These are phyloP conservation scores for Populus euphratica DNA, from an alignment of 345 rosid genomes.

Conservation along the genomic window DNA sequence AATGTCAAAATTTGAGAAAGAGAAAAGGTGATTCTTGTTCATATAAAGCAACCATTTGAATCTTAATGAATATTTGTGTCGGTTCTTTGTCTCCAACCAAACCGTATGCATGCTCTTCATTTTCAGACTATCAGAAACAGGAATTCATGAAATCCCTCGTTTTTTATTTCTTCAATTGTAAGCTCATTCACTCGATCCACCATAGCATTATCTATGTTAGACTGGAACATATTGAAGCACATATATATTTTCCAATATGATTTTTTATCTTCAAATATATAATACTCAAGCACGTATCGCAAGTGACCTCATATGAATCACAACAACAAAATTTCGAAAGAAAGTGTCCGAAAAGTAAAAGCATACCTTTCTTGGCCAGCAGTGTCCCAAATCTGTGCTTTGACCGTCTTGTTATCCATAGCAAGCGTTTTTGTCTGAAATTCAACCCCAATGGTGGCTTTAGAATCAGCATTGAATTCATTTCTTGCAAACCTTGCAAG, in stretches of 20 bases:
- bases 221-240: not conserved
- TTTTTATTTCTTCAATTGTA: no score
- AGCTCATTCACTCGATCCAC: not conserved
- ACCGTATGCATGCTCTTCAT: not conserved
- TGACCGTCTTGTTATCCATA: conserved; percentile 70
- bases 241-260: not conserved
- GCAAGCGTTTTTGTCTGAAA: conserved; percentile 80
- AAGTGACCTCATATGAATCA: not conserved
- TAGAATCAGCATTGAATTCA: conserved; percentile 76
- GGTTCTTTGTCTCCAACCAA: no score
- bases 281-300: not conserved
- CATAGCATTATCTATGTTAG: no score
- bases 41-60: not conserved
- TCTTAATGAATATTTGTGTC: no score
- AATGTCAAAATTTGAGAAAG: not conserved
- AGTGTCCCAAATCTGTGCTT: conserved; percentile 92
- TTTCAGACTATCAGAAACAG: not conserved
- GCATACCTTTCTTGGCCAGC: conserved; percentile 80
- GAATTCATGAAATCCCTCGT: not conserved
- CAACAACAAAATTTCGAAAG: not conserved
- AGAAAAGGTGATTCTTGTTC: no score
- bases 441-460: conserved; percentile 87
- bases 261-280: no score
- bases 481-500: conserved; percentile 74
- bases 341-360: not conserved